These are phyloP conservation scores for Candida argentea DNA, from an alignment of 805 yeast genomes.

Conservation along the genomic window DNA sequence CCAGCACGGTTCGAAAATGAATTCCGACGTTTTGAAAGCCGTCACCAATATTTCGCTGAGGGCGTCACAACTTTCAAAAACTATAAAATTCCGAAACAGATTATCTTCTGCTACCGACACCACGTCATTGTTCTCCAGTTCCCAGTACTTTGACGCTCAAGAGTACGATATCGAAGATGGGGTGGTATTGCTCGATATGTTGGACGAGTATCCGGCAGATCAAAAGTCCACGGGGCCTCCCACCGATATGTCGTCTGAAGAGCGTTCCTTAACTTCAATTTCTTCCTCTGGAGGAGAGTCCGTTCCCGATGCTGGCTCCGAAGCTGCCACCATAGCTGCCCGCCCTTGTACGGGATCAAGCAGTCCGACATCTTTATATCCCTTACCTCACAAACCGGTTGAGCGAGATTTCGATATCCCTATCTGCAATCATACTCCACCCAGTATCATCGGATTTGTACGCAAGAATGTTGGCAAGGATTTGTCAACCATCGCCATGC, in stretches of 20 bases:
- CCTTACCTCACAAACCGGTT: conserved; percentile 46
- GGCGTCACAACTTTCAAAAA: not conserved
- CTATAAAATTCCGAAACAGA: not conserved
- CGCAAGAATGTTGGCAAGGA: conserved; percentile 92
- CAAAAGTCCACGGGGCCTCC: not conserved
- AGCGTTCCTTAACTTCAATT: conserved; percentile 9
- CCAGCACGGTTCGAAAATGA: conserved; percentile 1
- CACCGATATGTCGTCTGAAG: conserved; percentile 11
- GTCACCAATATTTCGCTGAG: too few relatives aligned
- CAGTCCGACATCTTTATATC: conserved; percentile 46
- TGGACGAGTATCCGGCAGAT: conserved; percentile 3
- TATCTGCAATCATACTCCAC: conserved; percentile 60
- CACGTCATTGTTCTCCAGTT: conserved; percentile 19
- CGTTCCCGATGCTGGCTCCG: not conserved
- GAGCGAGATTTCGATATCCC: conserved; percentile 50
- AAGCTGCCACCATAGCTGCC: not conserved
- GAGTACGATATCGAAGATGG: conserved; percentile 47
- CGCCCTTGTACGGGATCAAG: conserved; percentile 10
- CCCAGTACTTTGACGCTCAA: conserved; percentile 49
- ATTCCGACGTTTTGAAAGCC: too few relatives aligned
- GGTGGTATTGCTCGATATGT: conserved; percentile 30
- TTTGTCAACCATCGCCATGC: conserved; percentile 77
- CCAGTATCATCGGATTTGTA: conserved; percentile 67
- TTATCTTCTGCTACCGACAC: conserved; percentile 17
- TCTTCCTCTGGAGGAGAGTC: conserved; percentile 8